Evolutionary conservation across 139 green algal species (phyloP).

Genomic region (Chlamydomonas sp.): DNA sequence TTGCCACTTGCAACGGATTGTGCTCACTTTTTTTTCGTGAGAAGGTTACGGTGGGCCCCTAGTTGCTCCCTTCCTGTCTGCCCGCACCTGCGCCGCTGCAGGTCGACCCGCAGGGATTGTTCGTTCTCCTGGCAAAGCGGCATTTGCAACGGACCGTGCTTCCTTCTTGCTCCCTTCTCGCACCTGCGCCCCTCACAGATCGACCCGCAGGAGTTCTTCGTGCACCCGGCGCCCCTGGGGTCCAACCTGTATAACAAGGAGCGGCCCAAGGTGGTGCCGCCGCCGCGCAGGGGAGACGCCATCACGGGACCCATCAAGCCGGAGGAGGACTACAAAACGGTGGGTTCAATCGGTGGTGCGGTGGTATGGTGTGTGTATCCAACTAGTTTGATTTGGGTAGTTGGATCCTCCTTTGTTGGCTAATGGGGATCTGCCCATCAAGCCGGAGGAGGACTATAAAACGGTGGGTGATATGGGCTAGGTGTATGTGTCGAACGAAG

Average conservation of each 20-base stretch:
- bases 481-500: neutral
- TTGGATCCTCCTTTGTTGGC: neutral
- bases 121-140: no score
- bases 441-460: conserved; percentile 37
- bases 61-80: no score
- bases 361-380: neutral
- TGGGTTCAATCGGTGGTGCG: neutral
- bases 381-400: neutral
- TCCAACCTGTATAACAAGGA: conserved; percentile 76
- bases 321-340: conserved; percentile 42
- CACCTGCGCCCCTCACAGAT: conserved; percentile 36
- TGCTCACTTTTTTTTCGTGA: no score
- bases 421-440: neutral
- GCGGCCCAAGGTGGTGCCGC: conserved; percentile 57
- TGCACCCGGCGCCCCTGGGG: conserved; percentile 66
- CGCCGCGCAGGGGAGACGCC: conserved; percentile 43
- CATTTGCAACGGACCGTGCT: neutral
- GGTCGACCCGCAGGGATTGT: no score
- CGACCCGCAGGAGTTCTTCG: conserved; percentile 67
- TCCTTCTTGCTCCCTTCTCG: neutral
- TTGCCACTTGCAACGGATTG: no score
- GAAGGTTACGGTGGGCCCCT: no score
- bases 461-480: neutral
- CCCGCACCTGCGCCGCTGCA: no score
- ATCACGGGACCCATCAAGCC: conserved; percentile 9